Conservation (phyloP, 306 rosid species). For the Cajanus cajan region DNA sequence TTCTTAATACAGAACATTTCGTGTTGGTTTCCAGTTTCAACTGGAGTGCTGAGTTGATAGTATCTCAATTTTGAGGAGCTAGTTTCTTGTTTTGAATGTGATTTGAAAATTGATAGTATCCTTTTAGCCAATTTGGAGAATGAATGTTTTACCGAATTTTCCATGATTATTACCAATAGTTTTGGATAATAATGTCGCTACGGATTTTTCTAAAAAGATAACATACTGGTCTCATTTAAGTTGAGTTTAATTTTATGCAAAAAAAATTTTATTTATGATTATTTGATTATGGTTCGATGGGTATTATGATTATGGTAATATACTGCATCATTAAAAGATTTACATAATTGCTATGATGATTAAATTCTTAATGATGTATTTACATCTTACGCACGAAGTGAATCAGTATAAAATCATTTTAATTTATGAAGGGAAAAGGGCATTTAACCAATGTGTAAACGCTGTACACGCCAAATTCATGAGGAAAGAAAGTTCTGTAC, state of each 20-base stretch:
- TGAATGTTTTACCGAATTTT: not conserved
- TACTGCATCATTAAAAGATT: not conserved
- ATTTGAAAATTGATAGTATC: not conserved
- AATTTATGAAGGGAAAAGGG: too few relatives aligned
- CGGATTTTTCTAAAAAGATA: not conserved
- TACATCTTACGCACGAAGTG: not conserved
- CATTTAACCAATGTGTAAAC: not conserved
- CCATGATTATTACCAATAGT: not conserved
- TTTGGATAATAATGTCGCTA: not conserved
- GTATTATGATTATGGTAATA: not conserved
- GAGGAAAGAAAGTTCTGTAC: too few relatives aligned
- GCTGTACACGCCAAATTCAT: not conserved
- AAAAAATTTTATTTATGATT: not conserved
- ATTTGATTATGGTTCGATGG: not conserved
- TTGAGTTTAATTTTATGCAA: not conserved
- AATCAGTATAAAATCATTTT: not conserved
- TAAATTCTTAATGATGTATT: not conserved
- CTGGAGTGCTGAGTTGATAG: not conserved
- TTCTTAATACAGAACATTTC: not conserved
- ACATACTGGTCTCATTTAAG: not conserved
- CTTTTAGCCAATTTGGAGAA: not conserved
- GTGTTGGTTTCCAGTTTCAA: constrained; percentile 24
- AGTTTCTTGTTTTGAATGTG: constrained; percentile 9
- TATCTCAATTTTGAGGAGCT: not conserved
- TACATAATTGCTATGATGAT: not conserved